Evolutionary conservation across 2,329 filamentous ascomycete genomes (phyloP), one percentile per base, ranked within the genome.

Genomic region (Pseudocercospora fuligena): DNA sequence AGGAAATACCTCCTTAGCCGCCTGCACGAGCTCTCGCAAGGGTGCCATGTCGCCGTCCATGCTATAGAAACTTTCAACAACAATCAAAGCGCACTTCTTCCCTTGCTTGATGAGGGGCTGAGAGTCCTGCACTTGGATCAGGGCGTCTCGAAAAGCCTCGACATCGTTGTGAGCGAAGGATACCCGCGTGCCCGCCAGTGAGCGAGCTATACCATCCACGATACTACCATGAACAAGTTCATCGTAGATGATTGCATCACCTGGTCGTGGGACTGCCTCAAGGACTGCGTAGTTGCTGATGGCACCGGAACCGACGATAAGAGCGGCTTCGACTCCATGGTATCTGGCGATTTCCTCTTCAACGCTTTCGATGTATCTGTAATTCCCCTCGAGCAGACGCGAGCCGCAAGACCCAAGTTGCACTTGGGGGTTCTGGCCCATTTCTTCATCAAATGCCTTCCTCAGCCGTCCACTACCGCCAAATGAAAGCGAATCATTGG

Each of bases 1-100:
- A n/a, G 62, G 62, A 23, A 64, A 60, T 5, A 64, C 25, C 25
- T 64, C 56, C 31, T 49, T 60, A 4, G 54, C 54, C 84, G 84
- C 65, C 92, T 97, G 58, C 85, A 89, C 66, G 85, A 88, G 31
- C 89, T 88, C 8, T 83, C 97, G 58, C 90, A 90, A 78, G 87
- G 89, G 62, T 93, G 94, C 1, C 94, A 97, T 76, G 93, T 97
- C 19, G 87, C 62, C 62, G 43, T 64, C 62, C 62, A 64, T 64
- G 53, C 62, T 64, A 19, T 64, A 64, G 11, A 64, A 16, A 7
- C 19, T 25, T 25, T 64, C 62, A 19, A 64, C 46, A 33, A 40
- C 33, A n/a, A 64, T 46, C 7, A 64, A 21, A 16, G 60, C 21
- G 25, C 33, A 31, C 14, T 40, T 33, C 40, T 40, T 16, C 25